Evolutionary conservation across 306 rosid species (phyloP), one percentile per base, ranked within the genome.

Genomic region (Cucurbita argyrosperma): DNA sequence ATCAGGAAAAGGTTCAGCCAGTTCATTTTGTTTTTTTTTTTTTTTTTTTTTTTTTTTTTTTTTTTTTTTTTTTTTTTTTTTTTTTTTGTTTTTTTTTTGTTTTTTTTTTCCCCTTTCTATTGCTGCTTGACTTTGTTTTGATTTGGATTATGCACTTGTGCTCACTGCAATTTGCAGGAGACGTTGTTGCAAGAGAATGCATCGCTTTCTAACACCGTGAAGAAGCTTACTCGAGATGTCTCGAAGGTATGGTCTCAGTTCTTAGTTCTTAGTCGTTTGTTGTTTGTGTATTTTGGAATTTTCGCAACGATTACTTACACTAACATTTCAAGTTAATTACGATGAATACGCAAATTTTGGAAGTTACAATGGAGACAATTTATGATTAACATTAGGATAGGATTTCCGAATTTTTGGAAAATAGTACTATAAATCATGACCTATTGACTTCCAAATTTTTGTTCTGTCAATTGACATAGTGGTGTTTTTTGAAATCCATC

Each of bases 161-260:
- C 38, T 8, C 72, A 67, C 15, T n/a, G 9, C 14, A 10, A 68
- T 68, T 71, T 62, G 42, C 45, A 90, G 98, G 99, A 87, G 80
- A 71, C 68, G 15, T 79, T 94, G 86, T 26, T 84, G 72, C 88
- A 78, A 65, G 90, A 94, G 81, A 94, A 89, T 76, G 80, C 85
- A 59, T 60, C 62, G 66, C 89, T 94, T 53, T 82, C 96, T 14
- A 85, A 74, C 60, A 61, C 95, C 1, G 95, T 90, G 37, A 89
- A 75, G 84, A 94, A 85, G 82, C 97, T 94, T 71, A 86, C 51
- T 77, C 85, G 92, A 88, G 96, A 94, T 89, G 99, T 94, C 64
- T 73, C 97, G 8, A 91, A 89, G 98, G 98, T 93, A 67, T 69
- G 57, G 13, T 7, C 35, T 53, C 4, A 16, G 14, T 43, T 42